Base-by-base conservation (phyloP, 306 rosid genomes). In the Vicia villosa region DNA sequence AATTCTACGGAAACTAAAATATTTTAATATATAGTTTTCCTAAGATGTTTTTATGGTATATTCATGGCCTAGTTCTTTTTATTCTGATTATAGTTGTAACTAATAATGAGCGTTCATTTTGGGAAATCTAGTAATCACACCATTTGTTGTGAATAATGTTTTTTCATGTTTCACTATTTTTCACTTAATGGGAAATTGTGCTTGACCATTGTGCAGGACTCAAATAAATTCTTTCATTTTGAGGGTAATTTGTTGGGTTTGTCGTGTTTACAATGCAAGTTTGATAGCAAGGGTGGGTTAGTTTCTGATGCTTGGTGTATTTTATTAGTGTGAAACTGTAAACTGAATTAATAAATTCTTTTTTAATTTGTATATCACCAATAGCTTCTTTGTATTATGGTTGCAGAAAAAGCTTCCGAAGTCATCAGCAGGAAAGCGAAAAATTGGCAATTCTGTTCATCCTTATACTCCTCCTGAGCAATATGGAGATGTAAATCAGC, bases 381-480 rank as follows among this genome's bases (percentile, higher is more conserved):
- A 58, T 40, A 55, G 24, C 61, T 28, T 72, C 3, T 42, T 20
- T 77, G 43, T 79, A 55, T 76, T 67, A 61, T 75, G 41, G 73
- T 70, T 80, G 76, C 83, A 84, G 78, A 69, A 51, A 66, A 85
- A 75, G 80, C 74, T 68, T 49, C 49, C 84, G 24, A 85, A 66
- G 66, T 69, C 62, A 70, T 71, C 69, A 12, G 77, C 58, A 40
- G 84, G 83, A 75, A 78, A 68, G 60, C 76, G 70, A 28, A 83
- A 60, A 70, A 75, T 72, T 56, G 60, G 59, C 65, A 81, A 65
- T 72, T 65, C 83, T 34, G 49, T 78, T 50, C 69, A 80, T 54
- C 71, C 50, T 17, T 69, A 34, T 49, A 32, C 77, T 74, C 47
- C 77, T 21, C 20, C 62, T 14, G 75, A 78, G 72, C 74, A 66